Base-by-base conservation (phyloP, 1,284 basidiomycete genomes). In the Megacollybia platyphylla region DNA sequence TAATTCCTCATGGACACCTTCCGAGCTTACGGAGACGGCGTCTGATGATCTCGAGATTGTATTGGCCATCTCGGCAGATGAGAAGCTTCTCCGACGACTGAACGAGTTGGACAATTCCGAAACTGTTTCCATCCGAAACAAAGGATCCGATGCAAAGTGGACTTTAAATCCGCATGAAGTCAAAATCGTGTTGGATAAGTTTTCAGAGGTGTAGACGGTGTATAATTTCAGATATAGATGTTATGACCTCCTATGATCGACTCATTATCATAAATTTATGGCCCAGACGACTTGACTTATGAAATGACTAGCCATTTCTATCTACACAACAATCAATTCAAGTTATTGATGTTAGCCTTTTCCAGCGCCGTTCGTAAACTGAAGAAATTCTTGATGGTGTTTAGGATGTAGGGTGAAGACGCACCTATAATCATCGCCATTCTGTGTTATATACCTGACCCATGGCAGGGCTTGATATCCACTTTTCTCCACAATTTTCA, bases 401-500 rank as follows among this genome's bases (percentile, higher is more conserved):
- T 24, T 2, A 24, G 20, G 20, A 24, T 24, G 20, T 24, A 24
- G 20, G 20, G 20, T 24, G 31, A 34, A 11, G 15, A 54, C 65
- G 5, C 43, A 85, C 85, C 84, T 88, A 57, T 97, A 96, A 60
- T 97, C 93, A 58, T 97, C 93, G 13, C 93, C 93, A 52, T 96
- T 91, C 64, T 94, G 87, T 3, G 89, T 93, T 53, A 96, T 93
- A 61, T 93, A 94, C 48, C 87, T 67, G 45, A 91, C 88, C 87
- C 87, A 91, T 2, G 87, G 90, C 46, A 93, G 62, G 0, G 91
- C 90, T 61, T 96, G 89, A 59, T 93, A 96, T 13, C 92, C 94
- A 45, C 87, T 92, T 73, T 98, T 97, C 63, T 98, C 96, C 1
- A 97, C 92, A 43, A 99, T 93, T 65, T 98, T 98, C 51, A 91